Base-by-base conservation (phyloP, 768 basidiomycete genomes). In the Pisolithus orientalis region DNA sequence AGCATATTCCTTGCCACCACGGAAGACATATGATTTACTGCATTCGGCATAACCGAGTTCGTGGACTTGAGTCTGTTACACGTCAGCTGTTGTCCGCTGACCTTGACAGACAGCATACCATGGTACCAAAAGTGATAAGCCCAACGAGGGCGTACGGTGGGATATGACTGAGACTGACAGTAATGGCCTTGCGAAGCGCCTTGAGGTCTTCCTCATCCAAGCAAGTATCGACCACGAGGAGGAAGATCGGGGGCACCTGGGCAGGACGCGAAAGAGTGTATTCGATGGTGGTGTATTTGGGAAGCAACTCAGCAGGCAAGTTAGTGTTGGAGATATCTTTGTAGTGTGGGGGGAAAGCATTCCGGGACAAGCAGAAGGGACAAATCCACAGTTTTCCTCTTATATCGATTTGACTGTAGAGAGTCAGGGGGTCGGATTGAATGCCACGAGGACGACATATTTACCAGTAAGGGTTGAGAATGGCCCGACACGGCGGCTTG, bases 381-480 rank as follows among this genome's bases (percentile, higher is more conserved):
- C 96, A 99, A 59, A 98, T 99, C 96, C 96, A 99, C 49, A 99
- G 82, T 71, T 98, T 98, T 61, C 90, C 95, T 62, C 96, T 84
- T 57, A 97, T 92, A 73, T 98, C 96, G 64, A 99, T 94, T 77
- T 97, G 95, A 69, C 96, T 98, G 66, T 24, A 63, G 53, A 57
- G 49, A 16, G 29, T 44, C 21, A 37, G 17, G 16, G 51, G 39
- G 28, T 21, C 21, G 46, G 4, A 3, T 5, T 9, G 11, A 39
- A 25, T 8, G 11, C 8, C 17, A 31, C 17, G 29, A 49, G 47
- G 37, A 45, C 7, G 51, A 39, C 47, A 32, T 11, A 73, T 79
- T 55, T 62, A 94, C 94, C 94, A 97, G 77, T 94, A 97, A 16
- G 94, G 94, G 62, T 99, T 99, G 56, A 99, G 79, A 61, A 99